Percentiles rank a stretch among this genome's conserved stretches.
Conservation (phyloP, 495 filamentous ascomycete species). For the Pyrenopolyporus hunteri region DNA sequence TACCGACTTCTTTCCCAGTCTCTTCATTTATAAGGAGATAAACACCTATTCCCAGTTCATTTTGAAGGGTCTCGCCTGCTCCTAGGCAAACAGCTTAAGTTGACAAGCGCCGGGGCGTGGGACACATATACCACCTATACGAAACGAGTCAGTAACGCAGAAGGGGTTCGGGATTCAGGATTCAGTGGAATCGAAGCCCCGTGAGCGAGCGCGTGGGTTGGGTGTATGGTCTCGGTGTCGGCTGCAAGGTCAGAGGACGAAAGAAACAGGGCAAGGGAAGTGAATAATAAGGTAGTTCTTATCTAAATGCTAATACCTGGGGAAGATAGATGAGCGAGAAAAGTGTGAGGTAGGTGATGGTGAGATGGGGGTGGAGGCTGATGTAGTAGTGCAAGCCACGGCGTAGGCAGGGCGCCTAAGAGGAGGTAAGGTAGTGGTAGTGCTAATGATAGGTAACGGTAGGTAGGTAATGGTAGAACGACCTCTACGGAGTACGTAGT, state of each 20-base stretch:
- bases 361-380: slow-evolving; percentile 25
- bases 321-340: neutral
- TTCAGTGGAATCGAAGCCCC: slow-evolving; percentile 1
- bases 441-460: too few species aligned
- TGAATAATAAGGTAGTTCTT: slow-evolving; percentile 15
- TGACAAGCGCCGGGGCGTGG: neutral
- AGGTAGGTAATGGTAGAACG: slow-evolving; percentile 1
- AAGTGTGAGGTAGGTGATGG: slow-evolving; percentile 6
- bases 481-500: slow-evolving; percentile 1
- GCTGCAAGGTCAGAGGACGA: neutral
- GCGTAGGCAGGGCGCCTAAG: slow-evolving; percentile 6
- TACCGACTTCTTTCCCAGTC: slow-evolving; percentile 25
- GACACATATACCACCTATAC: slow-evolving; percentile 8
- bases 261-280: slow-evolving; percentile 1
- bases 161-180: neutral
- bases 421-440: too few species aligned
- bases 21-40: slow-evolving; percentile 27
- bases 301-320: slow-evolving; percentile 5
- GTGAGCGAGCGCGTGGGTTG: slow-evolving; percentile 7
- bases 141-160: slow-evolving; percentile 13
- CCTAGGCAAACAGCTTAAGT: slow-evolving; percentile 7
- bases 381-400: slow-evolving; percentile 24
- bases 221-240: neutral
- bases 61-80: slow-evolving; percentile 17
- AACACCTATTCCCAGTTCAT: slow-evolving; percentile 20